Base-by-base conservation (phyloP, 2,329 filamentous ascomycete species). In the Colletotrichum coccodes region DNA sequence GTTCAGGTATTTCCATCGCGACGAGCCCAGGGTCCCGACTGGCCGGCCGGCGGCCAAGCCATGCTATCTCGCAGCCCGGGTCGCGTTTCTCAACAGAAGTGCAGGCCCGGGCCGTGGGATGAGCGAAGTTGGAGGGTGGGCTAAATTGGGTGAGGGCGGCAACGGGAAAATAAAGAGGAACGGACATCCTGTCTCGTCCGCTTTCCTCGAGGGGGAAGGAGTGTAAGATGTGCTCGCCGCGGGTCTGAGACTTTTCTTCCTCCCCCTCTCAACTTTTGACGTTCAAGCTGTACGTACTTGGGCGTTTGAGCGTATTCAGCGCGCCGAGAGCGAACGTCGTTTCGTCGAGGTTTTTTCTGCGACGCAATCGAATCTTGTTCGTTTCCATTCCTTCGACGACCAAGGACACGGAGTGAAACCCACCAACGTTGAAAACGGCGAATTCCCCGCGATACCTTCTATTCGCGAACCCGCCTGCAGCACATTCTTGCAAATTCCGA, bases 141-240 rank as follows among this genome's bases (percentile, higher is more conserved):
- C 56, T 34, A 26, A 38, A 18, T 60, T 60, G 62, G 62, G 61
- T 44, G 56, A 69, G 49, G 8, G 58, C 58, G 49, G n/a, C 21
- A 18, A 28, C 6, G 60, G 53, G 30, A 23, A 68, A 64, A 68
- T 64, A 68, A 68, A 68, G 54, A 59, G 61, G 32, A 50, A 64
- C 12, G 40, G 54, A 26, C 34, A 30, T 64, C 49, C 40, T 60
- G n/a, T 60, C 49, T 50, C 54, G 61, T 54, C 49, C 56, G 56
- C 36, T 64, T 68, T n/a, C 12, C 38, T 30, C 9, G 23, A 40
- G 34, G 49, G 11, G 38, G 30, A 21, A 34, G n/a, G 47, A 54
- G n/a, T 21, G 49, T 30, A 21, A 32, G 32, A 36, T 28, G 44
- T 23, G 57, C 28, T 47, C 14, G 42, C 36, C 42, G 56, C 42